Percentiles rank a stretch among this genome's conserved stretches.
phyloP scores from a whole-genome alignment of 257 asterid species.

The Lavandula angustifolia region DNA sequence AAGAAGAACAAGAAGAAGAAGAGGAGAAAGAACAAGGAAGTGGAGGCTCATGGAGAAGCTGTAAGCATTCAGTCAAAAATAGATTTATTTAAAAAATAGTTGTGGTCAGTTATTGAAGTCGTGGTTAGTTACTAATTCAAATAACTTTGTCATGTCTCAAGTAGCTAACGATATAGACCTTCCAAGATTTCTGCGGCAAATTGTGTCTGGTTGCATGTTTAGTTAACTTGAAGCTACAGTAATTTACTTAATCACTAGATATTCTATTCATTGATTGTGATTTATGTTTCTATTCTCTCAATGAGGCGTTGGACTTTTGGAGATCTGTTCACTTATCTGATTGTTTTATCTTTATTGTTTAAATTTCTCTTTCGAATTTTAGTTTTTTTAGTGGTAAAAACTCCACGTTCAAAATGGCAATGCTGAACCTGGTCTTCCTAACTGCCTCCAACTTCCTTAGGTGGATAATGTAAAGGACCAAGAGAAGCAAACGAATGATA shows the following conservation, averaged over 20 bases:
- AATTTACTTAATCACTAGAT: constrained; percentile 11
- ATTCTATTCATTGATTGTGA: neutral
- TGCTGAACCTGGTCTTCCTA: constrained; percentile 13
- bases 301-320: neutral
- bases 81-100: constrained; percentile 8
- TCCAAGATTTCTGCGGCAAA: constrained; percentile 63
- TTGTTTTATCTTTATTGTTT: neutral
- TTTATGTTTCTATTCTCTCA: constrained; percentile 3
- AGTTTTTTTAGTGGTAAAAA: neutral
- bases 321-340: neutral
- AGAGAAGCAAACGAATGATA: constrained; percentile 38
- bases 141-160: constrained; percentile 35
- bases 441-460: constrained; percentile 34
- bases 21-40: constrained; percentile 45
- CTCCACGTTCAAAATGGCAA: neutral
- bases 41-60: constrained; percentile 35
- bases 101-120: constrained; percentile 23
- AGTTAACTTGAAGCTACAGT: constrained; percentile 11
- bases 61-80: constrained; percentile 39
- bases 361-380: neutral
- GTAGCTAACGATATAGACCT: constrained; percentile 49
- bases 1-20: constrained; percentile 42
- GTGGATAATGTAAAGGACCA: constrained; percentile 51
- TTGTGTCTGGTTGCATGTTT: constrained; percentile 51
- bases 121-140: neutral